phyloP scores from a whole-genome alignment of 2,329 filamentous ascomycete genomes.

The Tricladium varicosporioides region DNA sequence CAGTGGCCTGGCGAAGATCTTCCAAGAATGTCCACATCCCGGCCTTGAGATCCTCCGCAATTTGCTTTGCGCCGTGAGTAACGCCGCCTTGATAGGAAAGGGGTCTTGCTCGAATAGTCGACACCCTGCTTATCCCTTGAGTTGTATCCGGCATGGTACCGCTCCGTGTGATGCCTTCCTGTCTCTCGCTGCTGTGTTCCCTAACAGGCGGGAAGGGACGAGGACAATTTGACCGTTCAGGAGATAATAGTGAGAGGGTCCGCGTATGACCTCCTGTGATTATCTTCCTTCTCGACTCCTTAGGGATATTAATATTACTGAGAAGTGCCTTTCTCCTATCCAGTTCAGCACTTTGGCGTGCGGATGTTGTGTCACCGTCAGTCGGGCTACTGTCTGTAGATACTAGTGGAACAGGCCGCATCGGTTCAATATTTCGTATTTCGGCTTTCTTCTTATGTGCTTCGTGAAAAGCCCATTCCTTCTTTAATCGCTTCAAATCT shows the following conservation, averaged over 20 bases:
- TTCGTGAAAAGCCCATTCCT: conserved; percentile 78
- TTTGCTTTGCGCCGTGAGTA: conserved; percentile 32
- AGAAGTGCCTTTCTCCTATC: conserved; percentile 72
- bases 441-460: conserved; percentile 72
- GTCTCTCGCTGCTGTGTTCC: conserved; percentile 32
- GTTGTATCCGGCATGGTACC: conserved; percentile 33
- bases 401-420: conserved; percentile 48
- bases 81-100: conserved; percentile 33
- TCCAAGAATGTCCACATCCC: conserved; percentile 94
- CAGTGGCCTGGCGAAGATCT: conserved; percentile 90
- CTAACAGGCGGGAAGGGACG: conserved; percentile 35
- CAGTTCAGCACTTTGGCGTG: conserved; percentile 53
- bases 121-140: conserved; percentile 27
- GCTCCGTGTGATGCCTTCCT: conserved; percentile 20
- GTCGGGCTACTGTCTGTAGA: conserved; percentile 15
- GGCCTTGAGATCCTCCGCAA: conserved; percentile 74
- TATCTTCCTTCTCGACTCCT: conserved; percentile 53
- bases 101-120: conserved; percentile 28
- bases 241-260: conserved; percentile 80
- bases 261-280: conserved; percentile 66
- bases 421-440: conserved; percentile 56
- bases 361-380: conserved; percentile 25
- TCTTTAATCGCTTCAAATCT: conserved; percentile 75
- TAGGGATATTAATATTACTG: conserved; percentile 44
- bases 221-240: conserved; percentile 30